Evolutionary conservation across 2,329 filamentous ascomycete species (phyloP), one percentile per base, ranked within the genome.

Genomic region (Ascochyta lentis): DNA sequence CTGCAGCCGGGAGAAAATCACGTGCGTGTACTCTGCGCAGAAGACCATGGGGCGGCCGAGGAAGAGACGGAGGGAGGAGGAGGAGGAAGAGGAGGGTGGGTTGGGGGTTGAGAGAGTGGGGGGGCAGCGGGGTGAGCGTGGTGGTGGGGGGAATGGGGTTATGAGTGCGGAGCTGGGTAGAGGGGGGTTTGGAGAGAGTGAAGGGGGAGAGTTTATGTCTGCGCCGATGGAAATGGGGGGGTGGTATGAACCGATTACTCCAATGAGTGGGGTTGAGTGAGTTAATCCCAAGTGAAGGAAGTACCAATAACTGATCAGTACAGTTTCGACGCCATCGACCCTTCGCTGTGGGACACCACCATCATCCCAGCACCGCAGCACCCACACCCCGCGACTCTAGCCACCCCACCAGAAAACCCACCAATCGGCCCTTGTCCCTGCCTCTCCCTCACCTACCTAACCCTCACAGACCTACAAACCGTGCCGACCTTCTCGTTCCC

Each of bases 11-110:
- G 79, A 82, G 44, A 60, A 59, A 3, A 72, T 81, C 13, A 43
- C 45, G 15, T 83, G 81, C 61, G 49, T 78, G 24, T 83, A 82
- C 63, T 81, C 79, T 23, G 67, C 69, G 2, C 79, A 79, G 48
- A 82, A 81, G 65, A 76, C 71, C 33, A 83, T 83, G 81, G 81
- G 81, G 9, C 65, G 81, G 39, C 81, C 81, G n/a, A 76, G 77
- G 56, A 83, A 83, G 65, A 73, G 80, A 47, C 67, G 69, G 54
- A 67, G 75, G 44, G 70, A 72, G n/a, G 70, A 64, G 23, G 60
- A 55, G n/a, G 56, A 31, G 3, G 24, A 46, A 0, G 34, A 19
- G 10, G 10, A 9, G 12, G 27, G 8, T 8, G 27, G n/a, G n/a
- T n/a, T 9, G 6, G 27, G 12, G 12, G 27, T 29, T 29, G 27